Conservation (phyloP, 352 stramenopile species). For the Phytopythium oedochilum region DNA sequence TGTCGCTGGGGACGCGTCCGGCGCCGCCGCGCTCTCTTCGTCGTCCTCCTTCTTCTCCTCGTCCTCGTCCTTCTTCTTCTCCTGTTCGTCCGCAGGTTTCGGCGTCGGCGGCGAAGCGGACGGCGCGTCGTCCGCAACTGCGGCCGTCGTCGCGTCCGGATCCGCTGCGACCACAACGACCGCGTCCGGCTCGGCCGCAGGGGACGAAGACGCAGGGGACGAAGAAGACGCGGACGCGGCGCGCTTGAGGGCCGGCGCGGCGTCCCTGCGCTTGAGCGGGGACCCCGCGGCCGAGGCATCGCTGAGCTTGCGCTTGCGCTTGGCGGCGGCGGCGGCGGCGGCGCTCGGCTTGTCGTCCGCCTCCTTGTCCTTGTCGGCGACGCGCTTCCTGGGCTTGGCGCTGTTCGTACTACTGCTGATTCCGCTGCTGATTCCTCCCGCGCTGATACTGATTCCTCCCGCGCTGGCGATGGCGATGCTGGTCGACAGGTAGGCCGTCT, state of each 20-base stretch:
- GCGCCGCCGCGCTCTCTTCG: no score
- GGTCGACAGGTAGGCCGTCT: slow-evolving; percentile 29
- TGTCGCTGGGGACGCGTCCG: not conserved
- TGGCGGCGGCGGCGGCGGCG: not conserved
- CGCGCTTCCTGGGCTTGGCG: slow-evolving; percentile 25
- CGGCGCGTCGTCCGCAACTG: slow-evolving; percentile 2
- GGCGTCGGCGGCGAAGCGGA: no score
- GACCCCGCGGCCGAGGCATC: slow-evolving; percentile 14
- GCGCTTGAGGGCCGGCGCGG: not conserved
- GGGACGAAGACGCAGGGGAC: not conserved
- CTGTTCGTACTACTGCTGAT: slow-evolving; percentile 9
- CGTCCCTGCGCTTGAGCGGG: slow-evolving; percentile 10
- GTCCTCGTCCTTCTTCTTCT: no score
- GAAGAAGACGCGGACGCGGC: not conserved
- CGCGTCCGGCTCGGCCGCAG: not conserved
- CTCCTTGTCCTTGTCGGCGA: slow-evolving; percentile 14
- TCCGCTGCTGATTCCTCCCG: no score
- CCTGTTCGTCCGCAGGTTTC: no score
- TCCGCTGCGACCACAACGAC: not conserved
- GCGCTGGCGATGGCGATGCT: slow-evolving; percentile 22
- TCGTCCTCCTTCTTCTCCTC: no score
- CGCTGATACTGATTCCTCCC: no score
- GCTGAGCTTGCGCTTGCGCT: slow-evolving; percentile 43
- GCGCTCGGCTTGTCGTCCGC: slow-evolving; percentile 4
- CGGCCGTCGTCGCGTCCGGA: not conserved